A percentile compares a stretch with the other conserved stretches of the same genome.
phyloP scores from a whole-genome alignment of 2,329 filamentous ascomycete species.

The Fusarium sterilihyphosum region DNA sequence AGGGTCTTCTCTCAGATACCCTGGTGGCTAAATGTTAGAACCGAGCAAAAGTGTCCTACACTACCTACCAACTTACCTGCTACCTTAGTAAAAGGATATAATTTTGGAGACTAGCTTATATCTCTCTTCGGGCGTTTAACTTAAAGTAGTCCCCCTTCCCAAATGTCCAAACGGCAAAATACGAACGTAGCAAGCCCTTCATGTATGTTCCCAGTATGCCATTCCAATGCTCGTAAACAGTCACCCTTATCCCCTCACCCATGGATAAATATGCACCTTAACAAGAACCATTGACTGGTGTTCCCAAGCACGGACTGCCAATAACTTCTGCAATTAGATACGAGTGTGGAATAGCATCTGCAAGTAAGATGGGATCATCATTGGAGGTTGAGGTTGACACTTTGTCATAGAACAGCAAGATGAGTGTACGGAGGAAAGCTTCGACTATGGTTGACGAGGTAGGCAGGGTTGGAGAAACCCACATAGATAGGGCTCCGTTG shows the following conservation, averaged over 20 bases:
- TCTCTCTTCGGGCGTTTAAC: not conserved
- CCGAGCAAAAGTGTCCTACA: not conserved
- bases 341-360: not conserved
- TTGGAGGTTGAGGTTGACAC: not conserved
- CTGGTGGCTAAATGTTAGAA: not conserved
- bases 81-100: not conserved
- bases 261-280: not conserved
- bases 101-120: not conserved
- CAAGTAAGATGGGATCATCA: not conserved
- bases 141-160: not conserved
- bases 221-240: not conserved
- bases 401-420: not conserved
- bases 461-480: not conserved
- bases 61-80: not conserved
- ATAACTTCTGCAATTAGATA: not conserved
- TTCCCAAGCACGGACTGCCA: not conserved
- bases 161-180: not conserved
- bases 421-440: not conserved
- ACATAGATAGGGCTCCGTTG: not conserved
- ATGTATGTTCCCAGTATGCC: not conserved
- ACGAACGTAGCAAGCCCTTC: not conserved
- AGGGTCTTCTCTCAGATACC: not conserved
- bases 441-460: not conserved
- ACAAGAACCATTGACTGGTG: not conserved
- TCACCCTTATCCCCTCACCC: not conserved